Evolutionary conservation across 1,284 basidiomycete genomes (phyloP), one percentile per base, ranked within the genome.

Genomic region (Vanrija humicola): DNA sequence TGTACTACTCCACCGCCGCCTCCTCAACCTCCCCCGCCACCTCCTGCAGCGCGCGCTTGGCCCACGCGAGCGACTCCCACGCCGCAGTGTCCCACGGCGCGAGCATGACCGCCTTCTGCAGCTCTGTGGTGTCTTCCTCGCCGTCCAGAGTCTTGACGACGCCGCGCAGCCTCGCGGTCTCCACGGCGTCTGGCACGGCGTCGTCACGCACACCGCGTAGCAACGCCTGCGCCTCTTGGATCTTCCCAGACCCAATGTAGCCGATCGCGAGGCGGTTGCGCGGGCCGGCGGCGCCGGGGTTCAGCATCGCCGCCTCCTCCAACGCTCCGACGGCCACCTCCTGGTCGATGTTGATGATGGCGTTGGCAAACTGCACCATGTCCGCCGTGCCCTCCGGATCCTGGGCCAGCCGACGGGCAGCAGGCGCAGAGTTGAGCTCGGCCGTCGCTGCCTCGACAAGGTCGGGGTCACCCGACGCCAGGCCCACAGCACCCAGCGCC

Each of bases 391-490:
- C 67, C 9, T 49, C 23, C 5, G 68, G 62, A 50, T 74, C 72
- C 49, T 69, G 58, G 3, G 29, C 38, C n/a, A 59, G 48, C 14
- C 65, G 49, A 10, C 59, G 52, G 5, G 53, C 29, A 8, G 64
- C 14, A 0, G 67, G 55, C 3, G 66, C 59, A 3, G 63, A 42
- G 12, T 86, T 77, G 18, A 95, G 83, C 69, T 96, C 93, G 0
- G 88, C 85, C 9, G 94, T 78, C 0, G 91, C 88, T 0, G 93
- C 93, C 67, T 95, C 90, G 15, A 94, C 81, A 18, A 96, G 81
- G 49, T 82, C 84, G 23, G 86, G 84, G 67, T 96, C 93, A 25
- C 82, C 79, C 0, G 86, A 87, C 21, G 90, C 76, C 54, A 92
- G 85, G 9, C 89, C 93, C 81, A 95, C 89, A 2, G 89, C 89